Conservation (phyloP, 2,329 filamentous ascomycete genomes). For the Apiospora saccharicola region DNA sequence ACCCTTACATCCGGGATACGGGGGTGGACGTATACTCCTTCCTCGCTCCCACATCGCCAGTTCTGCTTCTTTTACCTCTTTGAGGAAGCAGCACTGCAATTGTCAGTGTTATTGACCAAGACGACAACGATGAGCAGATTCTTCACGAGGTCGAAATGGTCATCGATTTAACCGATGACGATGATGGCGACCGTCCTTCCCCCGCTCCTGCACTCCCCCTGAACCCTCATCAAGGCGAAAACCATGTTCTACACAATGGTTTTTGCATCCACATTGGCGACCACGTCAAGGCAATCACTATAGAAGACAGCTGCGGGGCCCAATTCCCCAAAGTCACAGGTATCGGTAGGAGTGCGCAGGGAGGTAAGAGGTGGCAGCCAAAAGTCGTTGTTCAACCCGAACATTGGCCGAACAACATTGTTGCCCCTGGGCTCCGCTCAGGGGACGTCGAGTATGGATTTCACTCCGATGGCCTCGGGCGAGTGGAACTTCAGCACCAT, state of each 20-base stretch:
- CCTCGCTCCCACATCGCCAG: constrained; percentile 43
- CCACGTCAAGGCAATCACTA: background rate
- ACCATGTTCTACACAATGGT: background rate
- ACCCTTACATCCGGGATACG: constrained; percentile 73
- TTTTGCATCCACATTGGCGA: background rate
- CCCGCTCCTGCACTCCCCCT: background rate
- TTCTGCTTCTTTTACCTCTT: constrained; percentile 58
- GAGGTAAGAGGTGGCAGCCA: constrained; percentile 76
- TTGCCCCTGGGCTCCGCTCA: constrained; percentile 49
- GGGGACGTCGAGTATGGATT: constrained; percentile 53
- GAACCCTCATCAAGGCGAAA: background rate
- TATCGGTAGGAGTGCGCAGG: constrained; percentile 57
- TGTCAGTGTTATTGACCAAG: background rate
- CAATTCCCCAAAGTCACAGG: background rate
- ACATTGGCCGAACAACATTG: constrained; percentile 50
- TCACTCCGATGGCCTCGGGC: constrained; percentile 58
- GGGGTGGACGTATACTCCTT: constrained; percentile 65
- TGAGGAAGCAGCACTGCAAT: constrained; percentile 65
- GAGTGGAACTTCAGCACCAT: constrained; percentile 76
- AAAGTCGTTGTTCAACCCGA: constrained; percentile 65
- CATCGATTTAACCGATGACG: background rate
- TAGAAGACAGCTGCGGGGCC: background rate
- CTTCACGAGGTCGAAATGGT: background rate
- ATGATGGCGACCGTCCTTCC: background rate
- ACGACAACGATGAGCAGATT: background rate